phyloP scores from a whole-genome alignment of 352 stramenopile genomes.

The Ophiocytium majus region DNA sequence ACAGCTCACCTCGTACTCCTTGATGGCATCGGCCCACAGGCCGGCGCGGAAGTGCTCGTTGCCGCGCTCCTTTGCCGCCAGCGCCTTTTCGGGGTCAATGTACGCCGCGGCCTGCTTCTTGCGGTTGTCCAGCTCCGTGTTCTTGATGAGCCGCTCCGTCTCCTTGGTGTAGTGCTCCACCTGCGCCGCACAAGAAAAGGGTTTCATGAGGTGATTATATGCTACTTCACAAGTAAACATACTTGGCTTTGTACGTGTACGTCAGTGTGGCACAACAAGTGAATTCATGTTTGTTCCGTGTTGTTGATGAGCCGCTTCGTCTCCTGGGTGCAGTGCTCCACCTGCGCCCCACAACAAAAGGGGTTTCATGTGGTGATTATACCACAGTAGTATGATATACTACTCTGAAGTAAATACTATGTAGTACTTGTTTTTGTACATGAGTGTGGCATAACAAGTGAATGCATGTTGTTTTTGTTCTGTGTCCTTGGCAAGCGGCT shows the following conservation, averaged over 20 bases:
- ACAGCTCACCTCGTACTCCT: constrained; percentile 75
- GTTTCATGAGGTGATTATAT: constrained; percentile 23
- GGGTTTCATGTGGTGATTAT: no score
- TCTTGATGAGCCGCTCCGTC: constrained; percentile 90
- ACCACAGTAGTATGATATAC: constrained; percentile 39
- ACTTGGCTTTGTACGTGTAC: not conserved
- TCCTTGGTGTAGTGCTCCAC: constrained; percentile 78
- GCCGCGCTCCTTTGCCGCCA: constrained; percentile 95
- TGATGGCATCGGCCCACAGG: constrained; percentile 86
- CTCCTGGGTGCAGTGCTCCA: constrained; percentile 77
- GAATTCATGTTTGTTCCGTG: no score
- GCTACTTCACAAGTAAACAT: constrained; percentile 22
- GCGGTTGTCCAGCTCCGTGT: constrained; percentile 74
- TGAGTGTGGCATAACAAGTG: no score
- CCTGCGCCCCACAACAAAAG: constrained; percentile 57
- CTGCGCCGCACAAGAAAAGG: constrained; percentile 55
- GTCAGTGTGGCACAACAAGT: no score
- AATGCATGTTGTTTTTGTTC: no score
- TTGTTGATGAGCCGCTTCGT: constrained; percentile 92
- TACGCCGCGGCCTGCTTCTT: constrained; percentile 86
- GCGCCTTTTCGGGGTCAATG: constrained; percentile 91
- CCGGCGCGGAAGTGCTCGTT: constrained; percentile 95
- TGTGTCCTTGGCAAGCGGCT: constrained; percentile 88
- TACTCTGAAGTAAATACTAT: not conserved
- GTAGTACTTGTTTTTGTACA: no score